Base-by-base conservation (phyloP, 805 yeast species). In the Candida loeiensis region DNA sequence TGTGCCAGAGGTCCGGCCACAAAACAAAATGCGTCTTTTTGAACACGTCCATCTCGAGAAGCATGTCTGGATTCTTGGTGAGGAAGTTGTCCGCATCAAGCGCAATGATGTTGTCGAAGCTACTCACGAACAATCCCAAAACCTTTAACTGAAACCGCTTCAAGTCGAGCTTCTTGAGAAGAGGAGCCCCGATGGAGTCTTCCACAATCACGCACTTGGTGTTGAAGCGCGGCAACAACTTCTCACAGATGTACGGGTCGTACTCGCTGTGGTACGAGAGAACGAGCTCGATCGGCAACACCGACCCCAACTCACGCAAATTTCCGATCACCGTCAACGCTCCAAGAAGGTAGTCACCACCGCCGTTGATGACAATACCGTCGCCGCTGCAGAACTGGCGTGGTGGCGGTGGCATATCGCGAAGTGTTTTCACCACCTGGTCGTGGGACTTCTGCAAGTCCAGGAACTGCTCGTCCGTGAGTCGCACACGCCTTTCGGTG, bases 1-100 rank as follows among this genome's bases (percentile, higher is more conserved):
- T 53, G 48, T 68, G 55, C 73, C 73, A 66, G 34, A 64, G 53
- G 49, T 66, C 71, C 2, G 71, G 73, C 73, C 73, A 66, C 24
- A 64, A 25, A 13, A 66, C 56, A 39, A 65, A 49, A 37, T 55
- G 55, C 19, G 50, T 49, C 24, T 45, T 44, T 14, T 43, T 44
- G 43, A 60, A 66, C 5, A 69, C 69, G 26, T 61, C 59, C 43
- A 58, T 63, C n/a, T 41, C 51, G 43, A 66, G 61, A 21, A 64
- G 51, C 11, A 44, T 30, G 48, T 66, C 73, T 2, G 69, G 69
- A 47, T 66, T 66, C 37, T 50, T 52, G 22, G 60, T 43, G 4
- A 66, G 67, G 21, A 66, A 44, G 47, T 64, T 65, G 53, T 65
- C 71, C 5, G 73, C 71, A 46, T 66, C 73, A 45, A 66, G 47